Conservation (phyloP, 352 stramenopile species). For the Phytopythium mirpurense region DNA sequence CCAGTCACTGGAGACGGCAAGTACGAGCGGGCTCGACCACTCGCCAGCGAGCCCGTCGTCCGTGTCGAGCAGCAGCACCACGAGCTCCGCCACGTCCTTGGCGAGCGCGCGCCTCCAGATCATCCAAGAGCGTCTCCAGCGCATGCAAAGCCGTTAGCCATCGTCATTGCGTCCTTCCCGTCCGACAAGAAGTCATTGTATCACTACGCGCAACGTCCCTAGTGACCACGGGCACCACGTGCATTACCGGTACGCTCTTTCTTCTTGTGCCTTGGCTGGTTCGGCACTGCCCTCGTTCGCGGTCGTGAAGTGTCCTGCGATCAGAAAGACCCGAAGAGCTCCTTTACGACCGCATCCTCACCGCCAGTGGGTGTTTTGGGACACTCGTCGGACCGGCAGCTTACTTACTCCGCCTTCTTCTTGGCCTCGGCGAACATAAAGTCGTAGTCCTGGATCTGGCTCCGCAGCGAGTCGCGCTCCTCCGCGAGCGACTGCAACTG, state of each 20-base stretch:
- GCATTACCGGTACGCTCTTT: constrained; percentile 1
- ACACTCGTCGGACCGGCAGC: no score
- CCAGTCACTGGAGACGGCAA: constrained; percentile 10
- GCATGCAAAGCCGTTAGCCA: constrained; percentile 28
- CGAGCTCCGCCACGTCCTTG: constrained; percentile 7
- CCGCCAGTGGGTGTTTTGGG: no score
- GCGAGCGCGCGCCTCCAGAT: constrained; percentile 47
- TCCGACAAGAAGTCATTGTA: not conserved
- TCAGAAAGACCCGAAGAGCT: no score
- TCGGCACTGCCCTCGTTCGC: no score
- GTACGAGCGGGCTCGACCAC: constrained; percentile 5
- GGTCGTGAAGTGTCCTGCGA: not conserved
- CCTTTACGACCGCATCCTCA: no score
- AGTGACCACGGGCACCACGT: not conserved
- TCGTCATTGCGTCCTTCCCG: no score
- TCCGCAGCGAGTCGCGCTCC: constrained; percentile 69
- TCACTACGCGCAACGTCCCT: not conserved
- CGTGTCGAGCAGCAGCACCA: constrained; percentile 9
- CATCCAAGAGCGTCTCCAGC: constrained; percentile 54
- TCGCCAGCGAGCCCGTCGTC: constrained; percentile 19
- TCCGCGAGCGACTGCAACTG: constrained; percentile 45
- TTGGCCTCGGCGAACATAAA: constrained; percentile 88
- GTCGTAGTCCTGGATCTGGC: constrained; percentile 84
- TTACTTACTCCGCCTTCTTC: constrained; percentile 83
- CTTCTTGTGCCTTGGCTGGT: not conserved